Conservation (phyloP, 2,329 filamentous ascomycete species). For the Venturia nashicola region DNA sequence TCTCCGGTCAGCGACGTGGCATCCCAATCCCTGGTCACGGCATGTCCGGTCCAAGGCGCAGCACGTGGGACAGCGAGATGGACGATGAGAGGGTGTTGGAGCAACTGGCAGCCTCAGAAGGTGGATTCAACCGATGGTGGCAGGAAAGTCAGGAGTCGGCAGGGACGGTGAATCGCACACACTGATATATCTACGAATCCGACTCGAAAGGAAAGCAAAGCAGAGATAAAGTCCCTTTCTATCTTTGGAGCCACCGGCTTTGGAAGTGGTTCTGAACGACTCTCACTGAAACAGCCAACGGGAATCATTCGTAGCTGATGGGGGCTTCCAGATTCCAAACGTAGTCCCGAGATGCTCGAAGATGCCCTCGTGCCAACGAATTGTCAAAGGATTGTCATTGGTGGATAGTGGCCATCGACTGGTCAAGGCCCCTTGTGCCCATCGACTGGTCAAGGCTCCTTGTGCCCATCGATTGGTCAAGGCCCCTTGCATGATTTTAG, state of each 20-base stretch:
- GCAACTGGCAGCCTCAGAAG: neutral
- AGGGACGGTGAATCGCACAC: neutral
- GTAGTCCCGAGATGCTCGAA: neutral
- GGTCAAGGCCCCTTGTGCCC: neutral
- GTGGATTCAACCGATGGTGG: neutral
- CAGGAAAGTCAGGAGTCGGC: neutral
- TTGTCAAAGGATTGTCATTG: neutral
- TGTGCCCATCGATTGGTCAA: too few relatives aligned
- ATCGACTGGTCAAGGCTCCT: too few relatives aligned
- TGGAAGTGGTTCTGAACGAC: too few relatives aligned
- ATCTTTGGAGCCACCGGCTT: neutral
- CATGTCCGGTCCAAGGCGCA: neutral
- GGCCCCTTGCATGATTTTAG: too few relatives aligned
- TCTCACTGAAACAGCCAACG: too few relatives aligned
- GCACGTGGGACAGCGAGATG: neutral
- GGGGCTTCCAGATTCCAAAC: neutral
- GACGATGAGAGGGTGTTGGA: constrained; percentile 1
- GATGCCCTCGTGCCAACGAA: neutral
- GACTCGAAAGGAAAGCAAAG: neutral
- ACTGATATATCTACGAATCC: too few relatives aligned
- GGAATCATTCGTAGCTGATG: too few relatives aligned
- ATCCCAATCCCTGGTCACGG: neutral
- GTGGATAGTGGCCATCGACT: neutral
- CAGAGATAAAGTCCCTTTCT: neutral
- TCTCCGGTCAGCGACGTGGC: neutral